phyloP scores from a whole-genome alignment of 768 basidiomycete species.

The Leccinellum luteum region DNA sequence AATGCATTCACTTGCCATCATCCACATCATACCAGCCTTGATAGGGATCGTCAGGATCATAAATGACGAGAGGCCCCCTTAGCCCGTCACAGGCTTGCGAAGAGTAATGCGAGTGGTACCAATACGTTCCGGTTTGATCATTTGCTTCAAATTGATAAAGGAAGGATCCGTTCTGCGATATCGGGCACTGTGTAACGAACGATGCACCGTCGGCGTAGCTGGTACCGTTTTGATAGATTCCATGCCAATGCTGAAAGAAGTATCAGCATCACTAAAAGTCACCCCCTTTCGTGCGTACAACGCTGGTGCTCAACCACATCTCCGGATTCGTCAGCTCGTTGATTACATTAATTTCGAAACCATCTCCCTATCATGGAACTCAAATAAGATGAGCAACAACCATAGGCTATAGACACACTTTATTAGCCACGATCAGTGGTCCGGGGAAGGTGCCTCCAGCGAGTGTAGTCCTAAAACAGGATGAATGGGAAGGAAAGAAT shows the following conservation, averaged over 20 bases:
- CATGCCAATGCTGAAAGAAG: slow-evolving; percentile 51
- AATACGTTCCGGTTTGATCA: slow-evolving; percentile 29
- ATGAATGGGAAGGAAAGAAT: not conserved
- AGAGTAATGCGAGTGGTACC: slow-evolving; percentile 39
- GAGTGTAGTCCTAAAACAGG: slow-evolving; percentile 20
- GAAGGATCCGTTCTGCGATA: slow-evolving; percentile 22
- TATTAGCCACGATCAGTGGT: slow-evolving; percentile 39
- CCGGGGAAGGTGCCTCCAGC: slow-evolving; percentile 47
- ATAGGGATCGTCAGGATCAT: slow-evolving; percentile 44
- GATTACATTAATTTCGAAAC: slow-evolving; percentile 43
- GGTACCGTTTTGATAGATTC: slow-evolving; percentile 43
- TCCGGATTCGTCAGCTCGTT: slow-evolving; percentile 43
- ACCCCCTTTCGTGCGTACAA: slow-evolving; percentile 18
- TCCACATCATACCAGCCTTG: slow-evolving; percentile 41
- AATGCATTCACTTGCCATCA: slow-evolving; percentile 31
- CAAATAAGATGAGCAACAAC: not conserved
- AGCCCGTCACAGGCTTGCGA: slow-evolving; percentile 41
- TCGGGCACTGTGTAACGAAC: slow-evolving; percentile 36
- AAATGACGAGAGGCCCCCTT: slow-evolving; percentile 42
- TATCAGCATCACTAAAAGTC: not conserved
- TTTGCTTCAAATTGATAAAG: slow-evolving; percentile 17
- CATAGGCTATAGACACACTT: slow-evolving; percentile 15
- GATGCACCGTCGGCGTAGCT: slow-evolving; percentile 46
- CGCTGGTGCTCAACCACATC: slow-evolving; percentile 51
- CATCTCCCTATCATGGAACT: slow-evolving; percentile 30